Conservation (phyloP, 768 basidiomycete species). For the Glaciozyma martinii region DNA sequence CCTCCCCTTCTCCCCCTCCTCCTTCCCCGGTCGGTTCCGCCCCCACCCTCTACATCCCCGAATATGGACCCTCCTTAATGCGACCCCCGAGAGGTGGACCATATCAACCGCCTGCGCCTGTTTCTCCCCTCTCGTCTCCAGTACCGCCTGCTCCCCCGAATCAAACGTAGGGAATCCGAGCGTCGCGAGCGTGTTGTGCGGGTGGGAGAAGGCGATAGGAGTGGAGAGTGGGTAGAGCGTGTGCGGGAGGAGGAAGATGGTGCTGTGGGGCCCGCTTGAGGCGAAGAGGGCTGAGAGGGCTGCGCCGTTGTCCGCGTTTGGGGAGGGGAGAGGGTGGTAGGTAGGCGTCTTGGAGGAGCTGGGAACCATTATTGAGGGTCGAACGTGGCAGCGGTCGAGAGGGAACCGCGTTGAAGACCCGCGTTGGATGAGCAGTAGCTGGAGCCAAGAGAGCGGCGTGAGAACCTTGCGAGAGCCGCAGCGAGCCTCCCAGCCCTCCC, state of each 20-base stretch:
- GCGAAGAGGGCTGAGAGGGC: slow-evolving; percentile 25
- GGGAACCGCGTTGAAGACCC: too few relatives aligned
- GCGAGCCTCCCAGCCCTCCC: too few relatives aligned
- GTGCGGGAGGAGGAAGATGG: slow-evolving; percentile 39
- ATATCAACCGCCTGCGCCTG: slow-evolving; percentile 35
- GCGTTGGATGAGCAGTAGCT: too few relatives aligned
- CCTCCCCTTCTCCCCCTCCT: slow-evolving; percentile 22
- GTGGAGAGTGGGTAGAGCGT: slow-evolving; percentile 37
- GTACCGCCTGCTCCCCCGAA: slow-evolving; percentile 37
- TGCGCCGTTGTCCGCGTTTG: slow-evolving; percentile 1
- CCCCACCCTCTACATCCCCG: slow-evolving; percentile 31
- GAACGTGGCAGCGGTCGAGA: too few relatives aligned
- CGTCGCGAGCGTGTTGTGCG: slow-evolving; percentile 42
- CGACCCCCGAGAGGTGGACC: slow-evolving; percentile 7
- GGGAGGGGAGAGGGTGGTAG: not conserved
- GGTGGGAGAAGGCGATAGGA: slow-evolving; percentile 40
- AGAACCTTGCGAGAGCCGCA: too few relatives aligned
- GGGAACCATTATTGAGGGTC: too few relatives aligned
- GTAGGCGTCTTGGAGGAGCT: not conserved
- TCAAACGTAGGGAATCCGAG: slow-evolving; percentile 41
- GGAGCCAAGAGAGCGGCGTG: too few relatives aligned
- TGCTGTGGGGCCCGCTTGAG: slow-evolving; percentile 40
- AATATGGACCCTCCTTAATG: slow-evolving; percentile 25
- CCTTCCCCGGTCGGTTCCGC: slow-evolving; percentile 8
- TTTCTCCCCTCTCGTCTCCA: slow-evolving; percentile 37